These are phyloP conservation scores for Aureobasidium sp. DNA, from an alignment of 2,329 filamentous ascomycete genomes.

Conservation along the genomic window DNA sequence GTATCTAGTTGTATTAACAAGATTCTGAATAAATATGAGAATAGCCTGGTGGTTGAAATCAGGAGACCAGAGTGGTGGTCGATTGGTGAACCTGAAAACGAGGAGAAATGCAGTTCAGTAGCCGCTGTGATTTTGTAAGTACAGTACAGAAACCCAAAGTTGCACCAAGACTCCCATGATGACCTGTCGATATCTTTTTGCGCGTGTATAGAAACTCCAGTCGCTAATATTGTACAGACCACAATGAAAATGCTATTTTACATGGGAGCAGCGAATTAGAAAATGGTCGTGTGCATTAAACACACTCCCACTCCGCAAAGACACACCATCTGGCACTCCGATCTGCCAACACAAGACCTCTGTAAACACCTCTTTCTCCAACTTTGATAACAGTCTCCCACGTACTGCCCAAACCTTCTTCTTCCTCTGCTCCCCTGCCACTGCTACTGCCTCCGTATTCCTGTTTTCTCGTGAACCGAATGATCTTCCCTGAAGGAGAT, in stretches of 20 bases:
- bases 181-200: not conserved
- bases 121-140: too few relatives aligned
- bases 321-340: constrained; percentile 82
- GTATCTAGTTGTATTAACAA: too few relatives aligned
- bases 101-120: too few relatives aligned
- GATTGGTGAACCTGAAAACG: too few relatives aligned
- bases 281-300: constrained; percentile 24
- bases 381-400: constrained; percentile 93
- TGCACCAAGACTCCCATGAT: not conserved
- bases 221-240: not conserved
- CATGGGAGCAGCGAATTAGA: not conserved
- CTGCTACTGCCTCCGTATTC: constrained; percentile 51
- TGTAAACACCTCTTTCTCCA: constrained; percentile 72
- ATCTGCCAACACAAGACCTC: constrained; percentile 74
- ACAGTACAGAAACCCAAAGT: not conserved
- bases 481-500: constrained; percentile 87
- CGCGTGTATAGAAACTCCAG: not conserved
- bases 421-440: constrained; percentile 45
- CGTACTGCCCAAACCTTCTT: constrained; percentile 60
- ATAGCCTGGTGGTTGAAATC: too few relatives aligned
- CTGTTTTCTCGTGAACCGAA: constrained; percentile 69
- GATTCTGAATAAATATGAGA: too few relatives aligned
- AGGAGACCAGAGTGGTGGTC: too few relatives aligned
- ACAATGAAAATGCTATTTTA: not conserved
- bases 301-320: constrained; percentile 78